Percentiles rank a stretch among this genome's conserved stretches.
phyloP scores from a whole-genome alignment of 106 monocot genomes.

The Chionographis japonica region DNA sequence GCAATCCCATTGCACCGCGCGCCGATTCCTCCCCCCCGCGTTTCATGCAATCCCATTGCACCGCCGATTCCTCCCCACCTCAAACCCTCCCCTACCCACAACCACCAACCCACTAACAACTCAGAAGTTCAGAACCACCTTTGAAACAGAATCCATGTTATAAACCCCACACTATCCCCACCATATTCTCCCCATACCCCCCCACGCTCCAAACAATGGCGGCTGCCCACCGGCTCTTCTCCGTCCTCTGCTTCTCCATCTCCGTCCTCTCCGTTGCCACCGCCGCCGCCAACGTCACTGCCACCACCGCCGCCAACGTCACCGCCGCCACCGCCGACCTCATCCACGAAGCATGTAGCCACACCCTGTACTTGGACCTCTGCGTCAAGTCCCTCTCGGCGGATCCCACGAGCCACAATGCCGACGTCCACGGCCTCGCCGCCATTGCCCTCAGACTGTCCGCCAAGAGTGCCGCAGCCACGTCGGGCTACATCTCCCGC shows the following conservation, averaged over 20 bases:
- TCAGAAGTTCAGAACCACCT: no score
- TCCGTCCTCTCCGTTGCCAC: no score
- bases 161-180: no score
- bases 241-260: background rate
- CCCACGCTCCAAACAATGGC: background rate
- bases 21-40: no score
- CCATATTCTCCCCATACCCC: no score
- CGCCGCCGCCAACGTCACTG: background rate
- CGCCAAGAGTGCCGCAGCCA: background rate
- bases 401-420: background rate
- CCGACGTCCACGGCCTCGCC: background rate
- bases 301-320: background rate
- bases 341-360: background rate
- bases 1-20: no score
- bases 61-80: no score
- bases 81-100: no score
- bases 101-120: no score
- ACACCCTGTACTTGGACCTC: background rate
- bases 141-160: no score
- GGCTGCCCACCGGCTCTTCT: background rate
- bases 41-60: no score
- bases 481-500: background rate
- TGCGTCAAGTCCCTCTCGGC: slow-evolving; percentile 3
- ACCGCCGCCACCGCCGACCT: no score
- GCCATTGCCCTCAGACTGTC: background rate